Evolutionary conservation across 1,284 basidiomycete genomes (phyloP).

Genomic region (Takashimella koratensis): DNA sequence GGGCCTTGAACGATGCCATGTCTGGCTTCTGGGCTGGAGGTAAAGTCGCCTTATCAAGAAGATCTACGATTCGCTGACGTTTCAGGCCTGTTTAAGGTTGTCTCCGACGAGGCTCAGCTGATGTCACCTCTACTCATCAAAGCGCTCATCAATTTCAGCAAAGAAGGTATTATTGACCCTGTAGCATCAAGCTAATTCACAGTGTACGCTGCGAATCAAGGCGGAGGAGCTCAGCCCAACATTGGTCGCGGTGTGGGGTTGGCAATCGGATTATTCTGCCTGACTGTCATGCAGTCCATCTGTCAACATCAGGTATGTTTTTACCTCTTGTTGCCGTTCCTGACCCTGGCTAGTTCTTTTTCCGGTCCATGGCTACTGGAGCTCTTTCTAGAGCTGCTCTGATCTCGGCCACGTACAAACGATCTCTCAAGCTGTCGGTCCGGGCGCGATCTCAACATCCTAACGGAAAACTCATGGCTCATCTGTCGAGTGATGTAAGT

Average conservation of each 20-base stretch:
- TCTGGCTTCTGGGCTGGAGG: constrained; percentile 68
- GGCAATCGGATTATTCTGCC: constrained; percentile 64
- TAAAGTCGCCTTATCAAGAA: constrained; percentile 48
- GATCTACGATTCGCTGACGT: constrained; percentile 1
- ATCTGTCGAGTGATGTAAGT: constrained; percentile 66
- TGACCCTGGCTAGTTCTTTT: constrained; percentile 61
- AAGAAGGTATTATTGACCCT: constrained; percentile 56
- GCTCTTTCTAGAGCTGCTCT: constrained; percentile 67
- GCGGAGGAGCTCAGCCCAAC: constrained; percentile 47
- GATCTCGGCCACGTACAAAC: constrained; percentile 70
- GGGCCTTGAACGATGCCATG: constrained; percentile 69
- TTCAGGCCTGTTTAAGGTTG: constrained; percentile 49
- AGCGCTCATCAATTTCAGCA: constrained; percentile 65
- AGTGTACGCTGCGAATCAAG: constrained; percentile 39
- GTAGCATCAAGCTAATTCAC: constrained; percentile 16
- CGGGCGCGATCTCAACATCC: constrained; percentile 62
- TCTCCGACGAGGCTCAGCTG: constrained; percentile 54
- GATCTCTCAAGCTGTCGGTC: constrained; percentile 62
- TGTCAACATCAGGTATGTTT: constrained; percentile 59
- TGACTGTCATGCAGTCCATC: constrained; percentile 60
- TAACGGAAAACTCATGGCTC: constrained; percentile 68
- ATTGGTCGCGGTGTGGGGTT: constrained; percentile 66
- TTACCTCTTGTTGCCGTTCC: constrained; percentile 1
- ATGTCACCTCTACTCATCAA: constrained; percentile 65
- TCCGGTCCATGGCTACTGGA: constrained; percentile 67